Evolutionary conservation across 1,284 basidiomycete genomes (phyloP).

Genomic region (Phellinidium pouzarii): DNA sequence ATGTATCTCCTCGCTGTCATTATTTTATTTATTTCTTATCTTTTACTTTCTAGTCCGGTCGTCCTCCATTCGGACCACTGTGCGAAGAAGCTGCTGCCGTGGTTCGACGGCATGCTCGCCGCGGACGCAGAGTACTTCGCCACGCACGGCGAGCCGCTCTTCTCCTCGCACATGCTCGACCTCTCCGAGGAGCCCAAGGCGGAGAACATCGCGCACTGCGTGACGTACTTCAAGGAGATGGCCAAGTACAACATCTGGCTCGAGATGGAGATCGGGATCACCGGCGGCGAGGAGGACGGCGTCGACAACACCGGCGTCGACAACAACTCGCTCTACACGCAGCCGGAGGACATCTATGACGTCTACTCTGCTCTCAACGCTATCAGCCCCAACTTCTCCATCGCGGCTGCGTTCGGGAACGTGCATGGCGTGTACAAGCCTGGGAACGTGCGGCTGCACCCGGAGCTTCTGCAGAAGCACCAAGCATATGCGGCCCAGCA

Average conservation of each 20-base stretch:
- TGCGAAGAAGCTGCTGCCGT: slow-evolving; percentile 95
- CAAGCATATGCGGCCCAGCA: slow-evolving; percentile 75
- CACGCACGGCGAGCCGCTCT: slow-evolving; percentile 84
- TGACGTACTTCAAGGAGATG: slow-evolving; percentile 95
- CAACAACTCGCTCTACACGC: slow-evolving; percentile 93
- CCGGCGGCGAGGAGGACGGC: slow-evolving; percentile 98
- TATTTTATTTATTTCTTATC: neutral
- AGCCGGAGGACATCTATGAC: slow-evolving; percentile 95
- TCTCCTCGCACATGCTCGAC: slow-evolving; percentile 99
- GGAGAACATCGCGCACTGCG: slow-evolving; percentile 93
- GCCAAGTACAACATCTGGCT: slow-evolving; percentile 92
- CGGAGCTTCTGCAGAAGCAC: slow-evolving; percentile 90
- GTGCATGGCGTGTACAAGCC: slow-evolving; percentile 96
- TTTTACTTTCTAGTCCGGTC: slow-evolving; percentile 66
- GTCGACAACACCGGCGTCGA: slow-evolving; percentile 96
- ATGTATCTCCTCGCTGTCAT: neutral
- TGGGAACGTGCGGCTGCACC: slow-evolving; percentile 88
- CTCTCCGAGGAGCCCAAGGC: slow-evolving; percentile 98
- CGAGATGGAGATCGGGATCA: slow-evolving; percentile 99
- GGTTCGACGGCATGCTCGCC: slow-evolving; percentile 99
- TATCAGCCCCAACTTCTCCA: slow-evolving; percentile 93
- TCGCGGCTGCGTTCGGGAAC: slow-evolving; percentile 95
- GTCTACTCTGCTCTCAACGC: slow-evolving; percentile 80
- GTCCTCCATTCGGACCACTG: slow-evolving; percentile 99
- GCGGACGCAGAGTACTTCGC: slow-evolving; percentile 95